Conservation (phyloP, 768 basidiomycete species). For the Galerina sulciceps region DNA sequence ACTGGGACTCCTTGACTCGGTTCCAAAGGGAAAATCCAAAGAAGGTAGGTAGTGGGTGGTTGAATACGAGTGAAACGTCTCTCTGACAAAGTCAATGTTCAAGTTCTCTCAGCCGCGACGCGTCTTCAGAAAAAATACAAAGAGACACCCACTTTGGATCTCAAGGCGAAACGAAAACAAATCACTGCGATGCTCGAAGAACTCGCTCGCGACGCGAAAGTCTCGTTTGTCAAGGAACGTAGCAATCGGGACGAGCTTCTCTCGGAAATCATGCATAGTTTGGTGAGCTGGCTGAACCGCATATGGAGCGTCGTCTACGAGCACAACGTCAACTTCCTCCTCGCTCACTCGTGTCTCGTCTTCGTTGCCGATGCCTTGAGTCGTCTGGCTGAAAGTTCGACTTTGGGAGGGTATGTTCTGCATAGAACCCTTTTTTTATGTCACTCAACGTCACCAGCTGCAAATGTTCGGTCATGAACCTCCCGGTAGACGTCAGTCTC, state of each 20-base stretch:
- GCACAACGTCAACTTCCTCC: conserved; percentile 50
- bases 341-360: conserved; percentile 61
- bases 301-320: conserved; percentile 70
- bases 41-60: conserved; percentile 30
- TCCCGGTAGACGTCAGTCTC: conserved; percentile 51
- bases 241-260: conserved; percentile 60
- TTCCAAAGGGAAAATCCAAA: conserved; percentile 40
- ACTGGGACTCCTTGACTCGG: conserved; percentile 48
- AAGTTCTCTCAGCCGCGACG: conserved; percentile 42
- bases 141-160: conserved; percentile 52
- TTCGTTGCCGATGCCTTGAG: conserved; percentile 51
- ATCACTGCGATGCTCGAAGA: conserved; percentile 56
- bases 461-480: conserved; percentile 51
- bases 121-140: conserved; percentile 39
- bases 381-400: conserved; percentile 41
- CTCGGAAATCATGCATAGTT: conserved; percentile 55
- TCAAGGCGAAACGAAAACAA: conserved; percentile 59
- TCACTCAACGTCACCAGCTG: conserved; percentile 43
- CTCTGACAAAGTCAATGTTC: conserved; percentile 4
- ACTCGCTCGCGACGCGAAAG: conserved; percentile 56
- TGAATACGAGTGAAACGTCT: background rate
- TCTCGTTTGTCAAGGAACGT: conserved; percentile 53
- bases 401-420: conserved; percentile 40
- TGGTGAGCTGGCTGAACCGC: conserved; percentile 62
- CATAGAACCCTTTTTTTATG: background rate